Conservation (phyloP, 306 rosid species). For the Mimosa pudica region DNA sequence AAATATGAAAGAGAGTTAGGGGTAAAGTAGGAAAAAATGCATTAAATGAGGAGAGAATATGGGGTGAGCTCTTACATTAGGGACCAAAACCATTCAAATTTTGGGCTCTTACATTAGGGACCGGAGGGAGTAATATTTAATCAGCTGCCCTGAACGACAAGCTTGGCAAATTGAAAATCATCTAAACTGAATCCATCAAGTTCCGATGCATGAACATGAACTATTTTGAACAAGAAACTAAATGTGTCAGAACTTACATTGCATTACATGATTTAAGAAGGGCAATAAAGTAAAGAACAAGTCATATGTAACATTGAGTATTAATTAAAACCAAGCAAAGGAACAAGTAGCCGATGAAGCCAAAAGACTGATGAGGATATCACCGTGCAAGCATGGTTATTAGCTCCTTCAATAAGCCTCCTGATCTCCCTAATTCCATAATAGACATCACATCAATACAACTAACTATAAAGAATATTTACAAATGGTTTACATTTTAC, state of each 20-base stretch:
- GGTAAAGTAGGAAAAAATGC: too few species aligned
- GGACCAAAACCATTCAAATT: too few species aligned
- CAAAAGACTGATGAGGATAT: neutral
- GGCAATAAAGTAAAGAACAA: neutral
- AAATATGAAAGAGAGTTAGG: too few species aligned
- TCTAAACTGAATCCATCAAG: neutral
- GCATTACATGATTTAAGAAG: neutral
- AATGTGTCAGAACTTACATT: neutral
- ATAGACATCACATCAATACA: neutral
- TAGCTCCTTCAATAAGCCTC: slow-evolving; percentile 9
- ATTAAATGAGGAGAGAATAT: too few species aligned
- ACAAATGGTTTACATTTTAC: neutral
- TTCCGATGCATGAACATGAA: neutral
- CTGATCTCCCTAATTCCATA: slow-evolving; percentile 4
- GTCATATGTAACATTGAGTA: neutral
- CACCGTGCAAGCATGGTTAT: neutral
- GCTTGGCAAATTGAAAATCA: neutral
- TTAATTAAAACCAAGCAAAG: neutral
- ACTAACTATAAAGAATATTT: neutral
- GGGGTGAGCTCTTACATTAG: too few species aligned
- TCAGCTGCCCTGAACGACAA: neutral
- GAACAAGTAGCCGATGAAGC: neutral
- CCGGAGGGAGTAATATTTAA: too few species aligned
- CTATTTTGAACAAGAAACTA: neutral
- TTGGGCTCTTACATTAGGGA: too few species aligned